These are phyloP conservation scores for Glycine soja DNA, from an alignment of 306 rosid genomes.

Conservation along the genomic window DNA sequence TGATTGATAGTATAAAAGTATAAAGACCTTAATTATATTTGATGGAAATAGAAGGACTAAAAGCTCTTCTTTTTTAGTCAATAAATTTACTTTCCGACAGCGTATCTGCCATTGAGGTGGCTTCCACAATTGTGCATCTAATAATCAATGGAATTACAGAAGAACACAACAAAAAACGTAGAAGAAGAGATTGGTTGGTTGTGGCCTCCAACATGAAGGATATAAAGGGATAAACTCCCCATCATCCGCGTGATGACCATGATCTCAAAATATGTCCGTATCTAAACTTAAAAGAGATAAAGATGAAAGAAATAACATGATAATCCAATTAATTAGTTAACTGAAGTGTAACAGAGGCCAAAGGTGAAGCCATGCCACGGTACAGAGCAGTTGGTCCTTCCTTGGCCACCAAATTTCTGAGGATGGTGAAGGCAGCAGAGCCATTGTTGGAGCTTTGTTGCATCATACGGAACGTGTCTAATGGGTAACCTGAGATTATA, in stretches of 20 bases:
- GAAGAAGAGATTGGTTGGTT: background rate
- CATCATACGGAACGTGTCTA: conserved; percentile 41
- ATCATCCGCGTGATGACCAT: background rate
- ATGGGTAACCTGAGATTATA: conserved; percentile 39
- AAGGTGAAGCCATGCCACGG: conserved; percentile 45
- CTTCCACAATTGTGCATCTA: background rate
- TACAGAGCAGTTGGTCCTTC: conserved; percentile 38
- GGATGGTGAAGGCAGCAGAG: conserved; percentile 32
- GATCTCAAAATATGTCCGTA: background rate
- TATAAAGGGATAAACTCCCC: conserved; percentile 2
- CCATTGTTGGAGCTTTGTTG: conserved; percentile 25
- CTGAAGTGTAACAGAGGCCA: conserved; percentile 47
- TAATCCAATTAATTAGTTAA: background rate
- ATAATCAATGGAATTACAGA: background rate
- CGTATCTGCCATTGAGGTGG: background rate
- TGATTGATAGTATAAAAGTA: too few relatives aligned
- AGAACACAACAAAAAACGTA: background rate
- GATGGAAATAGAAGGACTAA: too few relatives aligned
- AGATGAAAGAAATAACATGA: too few relatives aligned
- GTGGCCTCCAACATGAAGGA: conserved; percentile 17
- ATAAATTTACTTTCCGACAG: background rate
- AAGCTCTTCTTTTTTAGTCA: too few relatives aligned
- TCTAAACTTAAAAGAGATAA: background rate
- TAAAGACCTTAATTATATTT: too few relatives aligned
- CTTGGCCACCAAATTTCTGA: conserved; percentile 23